phyloP scores from a whole-genome alignment of 306 rosid species.

The Begonia masoniana region DNA sequence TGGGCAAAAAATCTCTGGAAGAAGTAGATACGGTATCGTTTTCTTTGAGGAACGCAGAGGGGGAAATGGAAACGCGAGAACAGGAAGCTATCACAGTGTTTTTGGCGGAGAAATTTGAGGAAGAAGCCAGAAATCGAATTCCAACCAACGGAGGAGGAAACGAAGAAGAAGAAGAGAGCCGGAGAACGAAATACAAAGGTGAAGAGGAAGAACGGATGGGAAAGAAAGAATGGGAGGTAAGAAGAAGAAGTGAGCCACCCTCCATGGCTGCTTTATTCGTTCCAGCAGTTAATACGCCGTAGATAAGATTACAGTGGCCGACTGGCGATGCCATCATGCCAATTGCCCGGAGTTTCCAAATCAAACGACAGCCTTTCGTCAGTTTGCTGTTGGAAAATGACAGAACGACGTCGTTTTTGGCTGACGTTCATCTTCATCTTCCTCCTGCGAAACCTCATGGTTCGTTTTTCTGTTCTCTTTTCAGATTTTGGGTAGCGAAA shows the following conservation, averaged over 20 bases:
- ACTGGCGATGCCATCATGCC: no score
- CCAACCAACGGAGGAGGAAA: slow-evolving; percentile 8
- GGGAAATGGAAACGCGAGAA: slow-evolving; percentile 23
- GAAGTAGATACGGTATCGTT: slow-evolving; percentile 7
- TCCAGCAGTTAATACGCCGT: neutral
- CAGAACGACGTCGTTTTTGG: no score
- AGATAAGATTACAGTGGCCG: no score
- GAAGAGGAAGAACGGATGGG: slow-evolving; percentile 12
- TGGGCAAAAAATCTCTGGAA: slow-evolving; percentile 39
- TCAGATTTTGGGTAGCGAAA: slow-evolving; percentile 1
- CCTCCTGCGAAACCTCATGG: no score
- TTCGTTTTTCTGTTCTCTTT: no score
- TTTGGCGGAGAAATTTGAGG: neutral
- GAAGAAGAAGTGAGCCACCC: slow-evolving; percentile 2
- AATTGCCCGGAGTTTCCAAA: no score
- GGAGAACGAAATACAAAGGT: neutral
- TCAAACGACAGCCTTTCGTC: no score
- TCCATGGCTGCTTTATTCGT: no score
- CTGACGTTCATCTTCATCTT: no score
- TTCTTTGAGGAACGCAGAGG: slow-evolving; percentile 19
- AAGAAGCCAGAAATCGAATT: slow-evolving; percentile 1
- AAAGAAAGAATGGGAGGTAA: slow-evolving; percentile 6
- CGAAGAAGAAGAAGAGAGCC: slow-evolving; percentile 4
- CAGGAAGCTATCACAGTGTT: slow-evolving; percentile 3
- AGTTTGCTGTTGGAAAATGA: no score